A percentile compares a stretch with the other conserved stretches of the same genome.
These are phyloP conservation scores for Phyllostachys edulis DNA, from an alignment of 176 grass and related monocot species.

Conservation along the genomic window DNA sequence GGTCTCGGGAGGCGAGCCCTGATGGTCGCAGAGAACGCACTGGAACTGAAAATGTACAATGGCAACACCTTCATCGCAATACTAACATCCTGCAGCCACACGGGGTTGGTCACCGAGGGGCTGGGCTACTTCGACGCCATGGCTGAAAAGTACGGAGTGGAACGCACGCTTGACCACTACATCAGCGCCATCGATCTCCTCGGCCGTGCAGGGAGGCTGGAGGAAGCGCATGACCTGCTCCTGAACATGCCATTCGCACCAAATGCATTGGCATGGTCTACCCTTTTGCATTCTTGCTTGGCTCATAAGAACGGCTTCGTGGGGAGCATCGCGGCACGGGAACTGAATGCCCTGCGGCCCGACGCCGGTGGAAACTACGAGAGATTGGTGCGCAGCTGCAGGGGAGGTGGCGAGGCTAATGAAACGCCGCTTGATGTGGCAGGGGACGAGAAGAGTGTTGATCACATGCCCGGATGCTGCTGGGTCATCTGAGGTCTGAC, in stretches of 20 bases:
- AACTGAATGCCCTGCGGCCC: conserved; percentile 35
- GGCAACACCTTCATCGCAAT: conserved; percentile 56
- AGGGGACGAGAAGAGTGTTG: neutral
- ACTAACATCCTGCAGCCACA: conserved; percentile 50
- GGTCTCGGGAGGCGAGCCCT: conserved; percentile 37
- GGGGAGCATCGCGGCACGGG: conserved; percentile 32
- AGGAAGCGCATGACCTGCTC: conserved; percentile 45
- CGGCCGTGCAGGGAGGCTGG: conserved; percentile 46
- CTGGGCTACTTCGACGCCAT: conserved; percentile 53
- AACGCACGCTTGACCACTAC: conserved; percentile 44
- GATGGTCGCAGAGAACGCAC: conserved; percentile 27
- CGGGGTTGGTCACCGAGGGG: conserved; percentile 40
- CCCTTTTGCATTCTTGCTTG: conserved; percentile 57
- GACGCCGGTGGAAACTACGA: neutral
- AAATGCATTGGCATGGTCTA: conserved; percentile 41
- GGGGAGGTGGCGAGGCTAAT: neutral
- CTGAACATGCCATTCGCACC: conserved; percentile 30
- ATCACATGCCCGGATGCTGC: conserved; percentile 28
- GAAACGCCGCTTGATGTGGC: neutral
- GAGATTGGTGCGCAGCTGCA: conserved; percentile 23
- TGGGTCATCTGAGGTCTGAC: conserved; percentile 36
- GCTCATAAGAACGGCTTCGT: conserved; percentile 22
- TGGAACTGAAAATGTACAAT: conserved; percentile 37
- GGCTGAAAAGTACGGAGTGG: conserved; percentile 37
- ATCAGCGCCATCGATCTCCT: conserved; percentile 48